phyloP scores from a whole-genome alignment of 257 asterid species.

The Euphrasia confusa region DNA sequence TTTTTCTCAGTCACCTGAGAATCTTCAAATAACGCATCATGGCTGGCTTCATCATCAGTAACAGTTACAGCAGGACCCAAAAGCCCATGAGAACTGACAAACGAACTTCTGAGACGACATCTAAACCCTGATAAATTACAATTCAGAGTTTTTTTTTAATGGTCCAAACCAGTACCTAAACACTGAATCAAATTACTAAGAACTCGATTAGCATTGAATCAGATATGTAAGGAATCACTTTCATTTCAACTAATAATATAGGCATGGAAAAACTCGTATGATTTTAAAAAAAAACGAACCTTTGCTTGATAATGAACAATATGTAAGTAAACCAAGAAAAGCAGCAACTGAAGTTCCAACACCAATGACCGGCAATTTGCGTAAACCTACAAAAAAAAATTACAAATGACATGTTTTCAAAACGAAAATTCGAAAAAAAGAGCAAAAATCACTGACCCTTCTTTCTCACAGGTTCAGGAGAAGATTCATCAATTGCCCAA shows the following conservation, averaged over 20 bases:
- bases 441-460: slow-evolving; percentile 27
- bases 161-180: neutral
- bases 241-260: slow-evolving; percentile 1
- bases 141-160: neutral
- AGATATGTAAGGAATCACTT: neutral
- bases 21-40: slow-evolving; percentile 33
- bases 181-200: slow-evolving; percentile 1
- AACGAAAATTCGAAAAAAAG: neutral
- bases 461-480: slow-evolving; percentile 29
- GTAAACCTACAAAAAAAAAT: slow-evolving; percentile 39
- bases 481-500: slow-evolving; percentile 56
- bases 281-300: slow-evolving; percentile 30
- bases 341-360: slow-evolving; percentile 56
- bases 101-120: slow-evolving; percentile 32
- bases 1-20: slow-evolving; percentile 33
- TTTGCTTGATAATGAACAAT: slow-evolving; percentile 43
- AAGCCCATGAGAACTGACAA: slow-evolving; percentile 30
- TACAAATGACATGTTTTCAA: slow-evolving; percentile 12
- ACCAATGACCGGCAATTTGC: slow-evolving; percentile 47
- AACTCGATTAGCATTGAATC: slow-evolving; percentile 1
- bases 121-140: slow-evolving; percentile 42
- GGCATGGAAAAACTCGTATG: neutral
- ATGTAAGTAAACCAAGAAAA: slow-evolving; percentile 54
- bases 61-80: slow-evolving; percentile 28
- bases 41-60: slow-evolving; percentile 28